Evolutionary conservation across 164 flowering plant genomes (phyloP), one percentile per base, ranked within the genome.

Genomic region (Umbellularia californica): DNA sequence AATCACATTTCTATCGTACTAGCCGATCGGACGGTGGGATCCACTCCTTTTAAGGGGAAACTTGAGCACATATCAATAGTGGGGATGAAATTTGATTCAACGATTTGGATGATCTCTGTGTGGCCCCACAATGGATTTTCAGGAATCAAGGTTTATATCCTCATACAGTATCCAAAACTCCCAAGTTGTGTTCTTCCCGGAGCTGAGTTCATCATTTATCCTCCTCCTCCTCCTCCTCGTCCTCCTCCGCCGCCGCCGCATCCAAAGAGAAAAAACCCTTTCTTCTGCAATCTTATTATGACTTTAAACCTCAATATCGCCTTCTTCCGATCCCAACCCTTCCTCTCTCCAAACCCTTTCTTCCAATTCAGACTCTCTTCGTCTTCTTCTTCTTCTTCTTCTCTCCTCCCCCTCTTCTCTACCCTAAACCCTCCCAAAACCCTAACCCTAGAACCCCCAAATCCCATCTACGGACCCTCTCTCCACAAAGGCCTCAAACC

Each of bases 391-490:
- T 30, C 50, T 27, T 75, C 72, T 65, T 14, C 72, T 64, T 74
- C 76, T 66, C 74, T 75, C 74, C 50, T 67, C 78, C 75, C 70
- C 77, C 28, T 82, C 64, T 24, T 70, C 65, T 73, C 81, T 24
- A 71, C 74, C 23, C 13, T 24, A 50, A 27, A 77, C 72, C 72
- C 70, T n/a, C 3, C 79, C 70, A 30, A 69, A 69, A 64, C 79
- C 71, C 65, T 74, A 74, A 24, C 78, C 73, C 70, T 68, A 64
- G 67, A 64, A 3, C 24, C 64, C 70, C 58, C 28, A 17, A 55
- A 75, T 15, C 62, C 80, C 69, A 25, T 81, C 20, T 91, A 94
- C 65, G 97, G 98, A 19, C 98, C 98, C 13, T 92, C 97, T 28
- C 93, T 93, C 58, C 81, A 11, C 50, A 93, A 90, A 81, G 97